phyloP scores from a whole-genome alignment of 202 grass and related monocot species.

The Alloteropsis angusta region DNA sequence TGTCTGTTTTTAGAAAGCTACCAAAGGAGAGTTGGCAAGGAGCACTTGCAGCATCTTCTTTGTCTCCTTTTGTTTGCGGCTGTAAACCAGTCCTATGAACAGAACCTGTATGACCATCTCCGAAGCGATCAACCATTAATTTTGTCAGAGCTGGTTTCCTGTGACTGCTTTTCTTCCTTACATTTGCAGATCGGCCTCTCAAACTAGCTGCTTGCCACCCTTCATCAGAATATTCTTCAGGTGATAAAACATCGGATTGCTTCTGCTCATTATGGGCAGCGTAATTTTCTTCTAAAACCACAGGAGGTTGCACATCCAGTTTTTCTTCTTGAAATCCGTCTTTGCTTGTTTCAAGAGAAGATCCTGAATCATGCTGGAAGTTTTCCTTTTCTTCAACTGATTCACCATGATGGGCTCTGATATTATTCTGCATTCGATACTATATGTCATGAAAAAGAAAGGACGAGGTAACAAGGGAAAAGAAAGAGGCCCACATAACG shows the following conservation, averaged over 20 bases:
- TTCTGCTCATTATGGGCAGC: constrained; percentile 33
- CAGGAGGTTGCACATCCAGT: constrained; percentile 4
- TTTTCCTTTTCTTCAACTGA: constrained; percentile 45
- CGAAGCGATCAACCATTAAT: constrained; percentile 43
- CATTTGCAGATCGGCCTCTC: constrained; percentile 57
- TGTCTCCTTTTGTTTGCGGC: constrained; percentile 25
- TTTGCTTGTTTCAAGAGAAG: constrained; percentile 22
- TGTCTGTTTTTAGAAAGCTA: constrained; percentile 34
- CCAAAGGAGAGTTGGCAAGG: constrained; percentile 34
- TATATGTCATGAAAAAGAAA: constrained; percentile 45
- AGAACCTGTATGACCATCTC: constrained; percentile 39
- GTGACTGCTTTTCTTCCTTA: constrained; percentile 42
- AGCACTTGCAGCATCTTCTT: constrained; percentile 26
- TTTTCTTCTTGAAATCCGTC: constrained; percentile 29
- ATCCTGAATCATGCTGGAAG: constrained; percentile 32
- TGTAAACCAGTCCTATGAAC: constrained; percentile 36
- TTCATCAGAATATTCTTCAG: constrained; percentile 95
- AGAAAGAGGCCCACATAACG: not conserved
- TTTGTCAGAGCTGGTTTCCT: constrained; percentile 47
- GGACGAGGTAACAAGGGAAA: constrained; percentile 27
- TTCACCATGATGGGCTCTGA: constrained; percentile 61
- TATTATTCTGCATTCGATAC: constrained; percentile 80
- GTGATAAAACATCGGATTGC: constrained; percentile 44
- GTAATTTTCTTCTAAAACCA: constrained; percentile 36
- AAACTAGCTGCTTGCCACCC: constrained; percentile 94